Base-by-base conservation (phyloP, 495 filamentous ascomycete genomes). In the Thozetella sp. region DNA sequence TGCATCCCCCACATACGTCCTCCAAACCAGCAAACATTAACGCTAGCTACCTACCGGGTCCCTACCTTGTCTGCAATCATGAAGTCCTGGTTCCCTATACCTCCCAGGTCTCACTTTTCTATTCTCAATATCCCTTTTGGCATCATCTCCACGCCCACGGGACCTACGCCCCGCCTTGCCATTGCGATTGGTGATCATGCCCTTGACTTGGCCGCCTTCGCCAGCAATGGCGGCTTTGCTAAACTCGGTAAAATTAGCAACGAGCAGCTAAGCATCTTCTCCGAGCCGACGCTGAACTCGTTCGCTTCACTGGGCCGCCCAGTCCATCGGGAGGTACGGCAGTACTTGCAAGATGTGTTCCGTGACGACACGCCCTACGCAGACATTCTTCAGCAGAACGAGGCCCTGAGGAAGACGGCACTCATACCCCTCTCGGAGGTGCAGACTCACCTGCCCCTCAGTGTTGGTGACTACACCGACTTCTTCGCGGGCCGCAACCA, bases 111-210 rank as follows among this genome's bases (percentile, higher is more conserved):
- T 4, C 67, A 66, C 57, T 96, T 96, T 75, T 93, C 91, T 2
- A 73, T 96, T 53, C 77, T 85, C 60, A 96, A 96, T 69, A 88
- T 96, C 58, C 92, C 92, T n/a, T 94, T 96, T 68, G 92, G 92
- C 56, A 91, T 95, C 68, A 90, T 96, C 64, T 83, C 80, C 51
- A 86, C 87, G 1, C 60, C 79, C 6, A 66, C 76, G 13, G 70
- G 80, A 58, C 71, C 78, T 3, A 75, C 76, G 46, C 86, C 80
- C 10, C 87, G 86, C n/a, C 79, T 85, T 2, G 92, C 90, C 10
- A 76, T 91, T 53, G 89, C 90, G 17, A 89, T 94, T 59, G 91
- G 92, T 25, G 80, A 86, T 48, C 74, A 90, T 69, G 89, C 87
- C 0, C 79, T 96, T 43, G 89, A 96, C 65, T 76, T 96, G 17